Evolutionary conservation across 2,329 filamentous ascomycete species (phyloP), one percentile per base, ranked within the genome.

Genomic region (Neofusicoccum sp.): DNA sequence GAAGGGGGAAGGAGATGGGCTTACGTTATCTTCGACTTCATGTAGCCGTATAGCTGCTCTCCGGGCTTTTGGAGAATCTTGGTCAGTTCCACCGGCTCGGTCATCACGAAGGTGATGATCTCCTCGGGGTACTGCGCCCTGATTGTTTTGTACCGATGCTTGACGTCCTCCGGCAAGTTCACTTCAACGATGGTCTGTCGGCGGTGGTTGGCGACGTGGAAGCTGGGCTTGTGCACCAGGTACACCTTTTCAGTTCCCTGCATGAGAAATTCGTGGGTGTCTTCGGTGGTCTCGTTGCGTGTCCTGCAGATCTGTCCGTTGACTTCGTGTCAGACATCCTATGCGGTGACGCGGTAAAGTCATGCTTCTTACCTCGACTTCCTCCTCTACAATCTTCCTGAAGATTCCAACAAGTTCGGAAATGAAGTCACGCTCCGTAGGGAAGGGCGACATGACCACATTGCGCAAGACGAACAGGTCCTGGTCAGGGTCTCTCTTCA

Each of bases 381-480:
- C 75, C 0, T 69, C 58, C 3, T 63, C 61, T 8, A 76, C 72
- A 1, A 69, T 65, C 0, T 71, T 38, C 43, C 70, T 67, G 30
- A 79, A 71, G 16, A 69, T 68, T 0, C 61, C 44, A 7, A 75
- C 76, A 7, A 81, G 58, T 2, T 72, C 68, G 11, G 68, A 67
- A 38, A 79, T 73, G 62, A 80, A 80, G 43, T 74, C 71, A 1
- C 68, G 68, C 14, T 75, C 72, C 1, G 75, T 76, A 0, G 77
- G 75, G 45, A 76, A 80, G 0, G 78, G 77, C 4, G 74, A 78
- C 79, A 82, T 82, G 34, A 79, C 76, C 0, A 81, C 79, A 28
- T 81, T 82, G 7, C 78, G 71, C 7, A 82, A 53, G 1, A 80
- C 78, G 63, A 79, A 76, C 1, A 81, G 65, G 48, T 76, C 74